Base-by-base conservation (phyloP, 2,329 filamentous ascomycete genomes). In the Aspergillus amoenus region DNA sequence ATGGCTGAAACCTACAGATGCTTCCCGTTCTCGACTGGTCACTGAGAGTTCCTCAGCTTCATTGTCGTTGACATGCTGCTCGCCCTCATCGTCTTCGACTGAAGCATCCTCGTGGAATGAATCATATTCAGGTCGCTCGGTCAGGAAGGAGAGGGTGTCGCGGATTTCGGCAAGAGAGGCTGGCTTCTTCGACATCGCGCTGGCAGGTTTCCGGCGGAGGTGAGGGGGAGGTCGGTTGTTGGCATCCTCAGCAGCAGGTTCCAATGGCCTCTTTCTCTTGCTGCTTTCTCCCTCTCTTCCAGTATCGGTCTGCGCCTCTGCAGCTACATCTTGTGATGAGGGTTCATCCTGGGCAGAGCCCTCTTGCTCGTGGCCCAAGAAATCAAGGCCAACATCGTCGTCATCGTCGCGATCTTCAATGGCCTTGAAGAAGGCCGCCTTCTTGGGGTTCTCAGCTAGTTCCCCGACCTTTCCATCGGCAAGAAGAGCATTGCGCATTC, bases 401-500 rank as follows among this genome's bases (percentile, higher is more conserved):
- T 82, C 80, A n/a, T 66, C 82, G 81, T 88, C 89, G 49, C 84
- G 84, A 69, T 97, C 93, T 67, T 96, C 92, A 52, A 99, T 90
- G 6, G 91, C 91, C 62, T 87, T 87, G 65, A 99, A 82, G 78
- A 99, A 99, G 0, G 94, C 94, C 60, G 89, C 84, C 70, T 92
- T 93, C 70, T 93, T 93, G 2, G 90, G 90, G 66, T 95, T 92
- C 70, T 91, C 87, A 34, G 91, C 92, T 61, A 97, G 91, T 73
- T 93, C 93, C 70, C 89, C 91, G 65, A 99, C 86, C 39, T 91
- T 91, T 73, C 96, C 93, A 68, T 97, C 93, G 22, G 90, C 82
- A 46, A 96, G 84, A 8, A 99, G 82, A 6, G 93, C 90, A 72
- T 91, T 92, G 56, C 92, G 89, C 89, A 96, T 95, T 76, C 91